phyloP scores from a whole-genome alignment of 805 yeast species.

The Pichia rugopelliculosa region DNA sequence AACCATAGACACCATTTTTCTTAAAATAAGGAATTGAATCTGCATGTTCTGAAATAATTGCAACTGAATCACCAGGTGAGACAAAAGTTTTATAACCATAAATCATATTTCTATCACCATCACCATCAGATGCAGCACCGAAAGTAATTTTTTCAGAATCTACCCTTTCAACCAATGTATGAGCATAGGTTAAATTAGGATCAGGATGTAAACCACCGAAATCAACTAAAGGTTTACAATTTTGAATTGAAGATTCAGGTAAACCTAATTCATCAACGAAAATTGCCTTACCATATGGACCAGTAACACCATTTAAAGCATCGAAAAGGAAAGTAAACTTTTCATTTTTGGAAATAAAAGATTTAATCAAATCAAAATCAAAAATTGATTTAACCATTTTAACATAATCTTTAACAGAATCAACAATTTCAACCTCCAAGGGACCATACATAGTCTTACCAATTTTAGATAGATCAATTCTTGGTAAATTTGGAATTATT shows the following conservation, averaged over 20 bases:
- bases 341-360: slow-evolving; percentile 50
- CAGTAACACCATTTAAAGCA: slow-evolving; percentile 91
- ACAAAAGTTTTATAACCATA: slow-evolving; percentile 93
- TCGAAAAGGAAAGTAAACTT: slow-evolving; percentile 77
- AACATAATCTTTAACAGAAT: slow-evolving; percentile 73
- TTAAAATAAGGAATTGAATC: slow-evolving; percentile 84
- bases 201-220: slow-evolving; percentile 98
- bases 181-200: slow-evolving; percentile 93
- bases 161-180: slow-evolving; percentile 77
- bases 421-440: slow-evolving; percentile 72
- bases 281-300: slow-evolving; percentile 85
- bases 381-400: slow-evolving; percentile 75
- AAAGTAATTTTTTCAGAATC: slow-evolving; percentile 75
- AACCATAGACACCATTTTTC: slow-evolving; percentile 78
- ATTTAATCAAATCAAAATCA: slow-evolving; percentile 74
- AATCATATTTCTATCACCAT: slow-evolving; percentile 98
- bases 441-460: slow-evolving; percentile 51
- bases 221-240: slow-evolving; percentile 73
- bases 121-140: slow-evolving; percentile 99
- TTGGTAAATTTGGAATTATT: slow-evolving; percentile 48
- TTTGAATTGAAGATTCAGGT: slow-evolving; percentile 64
- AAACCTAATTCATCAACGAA: slow-evolving; percentile 82
- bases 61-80: slow-evolving; percentile 97
- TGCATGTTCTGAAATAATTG: slow-evolving; percentile 93
- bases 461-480: slow-evolving; percentile 52